A percentile compares a stretch with the other conserved stretches of the same genome.
Evolutionary conservation across 306 rosid genomes (phyloP).

Genomic region (Herpetospermum pedunculosum): DNA sequence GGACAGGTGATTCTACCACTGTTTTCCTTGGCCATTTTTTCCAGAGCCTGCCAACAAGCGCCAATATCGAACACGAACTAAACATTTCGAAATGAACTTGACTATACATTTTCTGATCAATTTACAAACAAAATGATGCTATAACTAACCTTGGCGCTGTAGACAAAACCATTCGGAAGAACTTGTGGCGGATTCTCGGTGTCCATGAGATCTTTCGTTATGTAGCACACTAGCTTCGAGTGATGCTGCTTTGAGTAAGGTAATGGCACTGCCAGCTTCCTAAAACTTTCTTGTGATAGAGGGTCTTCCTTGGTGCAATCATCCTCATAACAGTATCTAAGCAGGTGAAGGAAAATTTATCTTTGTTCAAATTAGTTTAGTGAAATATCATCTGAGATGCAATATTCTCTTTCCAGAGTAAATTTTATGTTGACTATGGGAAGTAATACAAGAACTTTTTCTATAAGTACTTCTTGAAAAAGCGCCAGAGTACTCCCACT

Average conservation of each 20-base stretch:
- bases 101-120: background rate
- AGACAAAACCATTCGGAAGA: conserved; percentile 87
- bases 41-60: conserved; percentile 67
- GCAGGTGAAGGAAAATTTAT: conserved; percentile 42
- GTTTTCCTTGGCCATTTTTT: conserved; percentile 80
- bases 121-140: background rate
- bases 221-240: conserved; percentile 94
- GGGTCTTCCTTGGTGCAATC: conserved; percentile 99
- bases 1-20: conserved; percentile 72
- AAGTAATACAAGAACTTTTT: background rate
- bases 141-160: conserved; percentile 87
- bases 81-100: background rate
- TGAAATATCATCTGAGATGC: background rate
- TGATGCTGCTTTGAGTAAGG: conserved; percentile 92
- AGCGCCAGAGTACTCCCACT: background rate
- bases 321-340: conserved; percentile 86
- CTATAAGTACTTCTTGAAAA: background rate
- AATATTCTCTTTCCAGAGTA: background rate
- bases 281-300: conserved; percentile 74
- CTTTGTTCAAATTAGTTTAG: background rate
- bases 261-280: conserved; percentile 63
- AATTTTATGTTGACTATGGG: background rate
- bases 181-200: conserved; percentile 92
- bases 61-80: background rate
- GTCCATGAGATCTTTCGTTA: conserved; percentile 94